Evolutionary conservation across 148 eudicot species (phyloP).

Genomic region (Selenicereus undatus): DNA sequence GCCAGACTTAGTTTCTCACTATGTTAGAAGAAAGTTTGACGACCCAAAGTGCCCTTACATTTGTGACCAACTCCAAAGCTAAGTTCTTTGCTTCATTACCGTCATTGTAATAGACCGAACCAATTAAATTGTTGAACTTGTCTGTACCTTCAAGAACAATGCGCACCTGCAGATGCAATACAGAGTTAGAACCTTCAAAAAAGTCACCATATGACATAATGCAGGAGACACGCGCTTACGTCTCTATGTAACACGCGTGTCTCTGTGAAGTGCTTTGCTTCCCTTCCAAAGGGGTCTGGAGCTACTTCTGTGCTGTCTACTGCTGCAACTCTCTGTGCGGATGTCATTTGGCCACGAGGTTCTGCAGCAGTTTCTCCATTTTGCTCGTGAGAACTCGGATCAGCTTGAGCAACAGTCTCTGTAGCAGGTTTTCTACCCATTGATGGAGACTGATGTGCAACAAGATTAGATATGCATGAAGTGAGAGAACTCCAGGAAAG

Average conservation of each 20-base stretch:
- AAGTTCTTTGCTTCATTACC: conserved; percentile 81
- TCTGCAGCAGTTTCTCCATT: conserved; percentile 68
- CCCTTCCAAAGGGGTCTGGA: conserved; percentile 81
- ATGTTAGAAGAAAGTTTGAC: too few species aligned
- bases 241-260: conserved; percentile 86
- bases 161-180: conserved; percentile 58
- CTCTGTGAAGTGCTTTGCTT: conserved; percentile 95
- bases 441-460: conserved; percentile 60
- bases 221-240: conserved; percentile 35
- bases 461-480: conserved; percentile 5
- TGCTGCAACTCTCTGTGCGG: conserved; percentile 74
- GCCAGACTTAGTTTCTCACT: not conserved
- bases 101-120: conserved; percentile 82
- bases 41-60: conserved; percentile 23
- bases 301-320: conserved; percentile 38
- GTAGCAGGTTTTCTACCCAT: conserved; percentile 69
- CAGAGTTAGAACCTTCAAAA: conserved; percentile 3
- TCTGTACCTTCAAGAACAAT: conserved; percentile 78
- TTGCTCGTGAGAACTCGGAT: conserved; percentile 37
- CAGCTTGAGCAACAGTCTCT: conserved; percentile 41
- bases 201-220: conserved; percentile 1
- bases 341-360: conserved; percentile 54
- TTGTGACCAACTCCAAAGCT: conserved; percentile 77
- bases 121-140: conserved; percentile 69
- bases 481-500: not conserved